These are phyloP conservation scores for Kwoniella mangroviensis DNA, from an alignment of 768 basidiomycete species.

Conservation along the genomic window DNA sequence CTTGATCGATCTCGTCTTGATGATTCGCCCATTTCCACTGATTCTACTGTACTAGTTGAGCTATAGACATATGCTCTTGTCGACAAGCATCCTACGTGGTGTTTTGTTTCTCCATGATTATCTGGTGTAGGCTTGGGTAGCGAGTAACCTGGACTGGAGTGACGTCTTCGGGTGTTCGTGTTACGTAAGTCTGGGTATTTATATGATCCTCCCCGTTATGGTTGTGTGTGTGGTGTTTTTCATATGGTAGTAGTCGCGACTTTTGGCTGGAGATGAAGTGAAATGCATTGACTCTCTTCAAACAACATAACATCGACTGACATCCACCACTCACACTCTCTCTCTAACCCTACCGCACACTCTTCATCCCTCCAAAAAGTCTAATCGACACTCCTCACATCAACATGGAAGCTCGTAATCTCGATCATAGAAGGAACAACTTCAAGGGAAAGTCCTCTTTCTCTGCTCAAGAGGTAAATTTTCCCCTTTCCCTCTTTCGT, in stretches of 20 bases:
- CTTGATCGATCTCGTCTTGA: conserved; percentile 13
- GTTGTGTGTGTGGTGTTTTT: not conserved
- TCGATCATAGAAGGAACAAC: conserved; percentile 55
- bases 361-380: not conserved
- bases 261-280: not conserved
- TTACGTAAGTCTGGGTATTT: conserved; percentile 3
- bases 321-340: not conserved
- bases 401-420: conserved; percentile 50
- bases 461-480: conserved; percentile 57
- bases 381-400: not conserved
- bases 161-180: conserved; percentile 7
- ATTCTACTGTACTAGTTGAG: not conserved
- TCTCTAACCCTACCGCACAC: conserved; percentile 1
- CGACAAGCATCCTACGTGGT: not conserved
- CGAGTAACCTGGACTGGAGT: not conserved
- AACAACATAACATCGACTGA: not conserved
- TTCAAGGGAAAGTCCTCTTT: conserved; percentile 59
- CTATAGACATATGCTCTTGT: not conserved
- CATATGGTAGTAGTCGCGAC: not conserved
- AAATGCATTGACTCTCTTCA: not conserved
- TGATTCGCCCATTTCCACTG: conserved; percentile 24
- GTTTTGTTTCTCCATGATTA: too few relatives aligned
- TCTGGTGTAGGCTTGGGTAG: too few relatives aligned
- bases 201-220: not conserved
- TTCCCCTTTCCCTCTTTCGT: not conserved